These are phyloP conservation scores for Saccharomyces hybrid DNA, from an alignment of 1,139 yeast genomes.

Conservation along the genomic window DNA sequence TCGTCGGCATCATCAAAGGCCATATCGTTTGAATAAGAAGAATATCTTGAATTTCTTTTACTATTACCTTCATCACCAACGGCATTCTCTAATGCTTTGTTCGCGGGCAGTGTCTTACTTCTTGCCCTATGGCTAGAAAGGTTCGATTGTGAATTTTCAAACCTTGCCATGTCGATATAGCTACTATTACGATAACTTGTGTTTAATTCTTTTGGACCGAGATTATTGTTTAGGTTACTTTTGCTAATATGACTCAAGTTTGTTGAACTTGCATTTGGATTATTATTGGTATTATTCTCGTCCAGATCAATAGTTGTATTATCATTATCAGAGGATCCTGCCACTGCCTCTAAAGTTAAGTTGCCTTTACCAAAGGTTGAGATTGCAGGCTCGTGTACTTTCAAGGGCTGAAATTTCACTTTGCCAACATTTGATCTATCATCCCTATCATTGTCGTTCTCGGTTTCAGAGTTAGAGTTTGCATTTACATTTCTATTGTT, in stretches of 20 bases:
- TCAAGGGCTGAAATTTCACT: conserved; percentile 49
- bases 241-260: neutral
- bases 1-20: conserved; percentile 8
- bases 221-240: conserved; percentile 1
- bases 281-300: conserved; percentile 1
- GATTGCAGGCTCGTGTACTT: conserved; percentile 39
- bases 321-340: conserved; percentile 9
- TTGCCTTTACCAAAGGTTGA: conserved; percentile 69
- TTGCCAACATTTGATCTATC: conserved; percentile 15
- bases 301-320: conserved; percentile 5
- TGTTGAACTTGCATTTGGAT: conserved; percentile 1
- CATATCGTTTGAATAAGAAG: conserved; percentile 15
- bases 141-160: conserved; percentile 8
- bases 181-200: conserved; percentile 12
- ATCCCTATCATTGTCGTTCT: conserved; percentile 3
- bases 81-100: conserved; percentile 7
- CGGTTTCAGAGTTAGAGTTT: neutral
- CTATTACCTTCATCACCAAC: conserved; percentile 5
- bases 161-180: conserved; percentile 11
- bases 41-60: conserved; percentile 16
- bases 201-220: neutral
- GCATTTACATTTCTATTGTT: conserved; percentile 4
- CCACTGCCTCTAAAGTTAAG: conserved; percentile 52
- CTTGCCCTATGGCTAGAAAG: conserved; percentile 13
- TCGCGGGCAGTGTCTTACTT: conserved; percentile 21